These are phyloP conservation scores for Termitomyces sp. DNA, from an alignment of 768 basidiomycete species.

Conservation along the genomic window DNA sequence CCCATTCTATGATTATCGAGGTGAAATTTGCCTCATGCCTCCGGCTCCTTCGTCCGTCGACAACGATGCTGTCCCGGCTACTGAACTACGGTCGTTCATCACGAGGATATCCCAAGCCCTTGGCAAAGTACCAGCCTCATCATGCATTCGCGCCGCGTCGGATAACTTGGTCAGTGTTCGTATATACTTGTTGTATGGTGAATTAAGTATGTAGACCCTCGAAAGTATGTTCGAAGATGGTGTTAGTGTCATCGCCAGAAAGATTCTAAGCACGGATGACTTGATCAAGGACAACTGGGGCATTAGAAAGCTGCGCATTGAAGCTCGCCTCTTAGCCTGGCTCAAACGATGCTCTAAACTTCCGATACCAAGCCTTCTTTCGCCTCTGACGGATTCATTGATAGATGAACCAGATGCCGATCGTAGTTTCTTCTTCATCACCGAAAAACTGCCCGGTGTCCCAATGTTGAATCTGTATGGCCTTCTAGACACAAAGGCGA, in stretches of 20 bases:
- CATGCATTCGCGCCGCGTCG: background rate
- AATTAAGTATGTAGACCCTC: background rate
- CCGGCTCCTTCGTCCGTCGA: background rate
- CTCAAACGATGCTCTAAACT: background rate
- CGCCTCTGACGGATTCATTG: background rate
- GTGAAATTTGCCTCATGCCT: background rate
- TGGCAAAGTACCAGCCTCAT: background rate
- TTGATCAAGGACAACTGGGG: background rate
- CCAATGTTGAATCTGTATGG: background rate
- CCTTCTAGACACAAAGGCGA: background rate
- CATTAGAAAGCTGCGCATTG: background rate
- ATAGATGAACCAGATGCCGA: background rate
- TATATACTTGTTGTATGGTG: background rate
- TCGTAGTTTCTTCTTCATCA: slow-evolving; percentile 2
- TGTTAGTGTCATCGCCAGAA: background rate
- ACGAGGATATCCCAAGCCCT: background rate
- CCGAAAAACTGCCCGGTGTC: background rate
- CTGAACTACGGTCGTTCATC: background rate
- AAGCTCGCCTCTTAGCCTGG: background rate
- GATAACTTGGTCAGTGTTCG: slow-evolving; percentile 1
- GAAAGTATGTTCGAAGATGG: background rate
- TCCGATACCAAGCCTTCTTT: background rate
- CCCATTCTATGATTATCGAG: background rate
- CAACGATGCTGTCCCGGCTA: background rate
- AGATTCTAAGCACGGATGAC: background rate